These are phyloP conservation scores for Metschnikowia cerradonensis DNA, from an alignment of 805 yeast genomes.

Conservation along the genomic window DNA sequence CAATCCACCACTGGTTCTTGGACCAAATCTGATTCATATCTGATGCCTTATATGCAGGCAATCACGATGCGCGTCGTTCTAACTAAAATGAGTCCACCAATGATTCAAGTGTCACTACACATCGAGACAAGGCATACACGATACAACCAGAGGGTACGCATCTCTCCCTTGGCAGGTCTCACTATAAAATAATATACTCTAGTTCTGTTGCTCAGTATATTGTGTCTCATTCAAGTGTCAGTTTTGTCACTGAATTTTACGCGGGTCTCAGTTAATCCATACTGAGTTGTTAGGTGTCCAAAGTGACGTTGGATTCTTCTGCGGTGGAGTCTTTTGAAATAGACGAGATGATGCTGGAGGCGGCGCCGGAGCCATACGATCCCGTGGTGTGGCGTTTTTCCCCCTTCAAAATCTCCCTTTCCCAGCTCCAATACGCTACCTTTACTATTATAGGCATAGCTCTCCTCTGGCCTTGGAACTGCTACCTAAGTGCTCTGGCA, in stretches of 20 bases:
- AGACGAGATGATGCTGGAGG: conserved; percentile 7
- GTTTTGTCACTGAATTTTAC: too few species aligned
- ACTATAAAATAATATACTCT: too few species aligned
- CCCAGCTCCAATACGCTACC: conserved; percentile 47
- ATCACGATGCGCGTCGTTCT: not conserved
- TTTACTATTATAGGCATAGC: conserved; percentile 72
- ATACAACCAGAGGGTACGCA: not conserved
- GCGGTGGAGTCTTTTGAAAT: conserved; percentile 6
- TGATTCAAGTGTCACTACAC: too few species aligned
- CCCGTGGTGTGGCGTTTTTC: conserved; percentile 18
- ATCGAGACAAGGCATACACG: too few species aligned
- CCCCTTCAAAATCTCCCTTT: conserved; percentile 16
- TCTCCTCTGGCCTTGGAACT: conserved; percentile 91
- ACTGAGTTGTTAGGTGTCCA: too few species aligned
- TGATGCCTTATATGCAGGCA: not conserved
- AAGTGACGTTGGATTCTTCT: not conserved
- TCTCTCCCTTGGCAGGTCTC: too few species aligned
- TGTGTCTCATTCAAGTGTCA: too few species aligned
- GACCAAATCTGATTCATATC: not conserved
- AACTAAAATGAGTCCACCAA: too few species aligned
- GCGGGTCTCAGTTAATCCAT: too few species aligned
- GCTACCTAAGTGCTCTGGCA: conserved; percentile 79
- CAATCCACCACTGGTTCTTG: too few species aligned
- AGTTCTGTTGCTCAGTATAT: too few species aligned
- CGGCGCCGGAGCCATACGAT: conserved; percentile 13